A percentile compares a stretch with the other conserved stretches of the same genome.
phyloP scores from a whole-genome alignment of 148 eudicot species.

The Cornus kousa region DNA sequence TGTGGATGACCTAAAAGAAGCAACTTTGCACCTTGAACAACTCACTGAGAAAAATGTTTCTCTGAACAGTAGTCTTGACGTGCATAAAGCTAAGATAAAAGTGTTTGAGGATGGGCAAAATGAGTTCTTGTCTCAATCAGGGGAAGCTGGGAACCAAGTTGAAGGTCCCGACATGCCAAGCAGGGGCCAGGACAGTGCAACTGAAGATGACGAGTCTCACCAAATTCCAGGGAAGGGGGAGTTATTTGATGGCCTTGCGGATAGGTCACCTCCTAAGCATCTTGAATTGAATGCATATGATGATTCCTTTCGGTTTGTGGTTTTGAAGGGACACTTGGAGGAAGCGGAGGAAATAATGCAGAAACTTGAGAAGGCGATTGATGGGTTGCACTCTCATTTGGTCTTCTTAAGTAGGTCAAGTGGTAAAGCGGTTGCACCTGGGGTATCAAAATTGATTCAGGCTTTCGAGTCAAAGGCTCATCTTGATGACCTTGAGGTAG shows the following conservation, averaged over 20 bases:
- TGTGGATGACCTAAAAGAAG: constrained; percentile 53
- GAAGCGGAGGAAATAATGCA: constrained; percentile 49
- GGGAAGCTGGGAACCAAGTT: constrained; percentile 21
- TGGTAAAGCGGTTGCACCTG: constrained; percentile 47
- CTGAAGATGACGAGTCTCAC: constrained; percentile 22
- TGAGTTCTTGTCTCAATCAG: constrained; percentile 30
- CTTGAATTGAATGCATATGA: constrained; percentile 27
- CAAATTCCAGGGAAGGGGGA: constrained; percentile 15
- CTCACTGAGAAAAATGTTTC: constrained; percentile 53
- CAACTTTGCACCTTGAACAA: constrained; percentile 48
- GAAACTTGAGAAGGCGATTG: constrained; percentile 59
- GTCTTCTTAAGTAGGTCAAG: constrained; percentile 40
- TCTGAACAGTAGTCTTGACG: constrained; percentile 42
- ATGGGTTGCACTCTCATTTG: constrained; percentile 53
- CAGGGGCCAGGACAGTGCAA: constrained; percentile 10
- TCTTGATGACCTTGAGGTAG: constrained; percentile 46
- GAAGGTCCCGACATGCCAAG: constrained; percentile 14
- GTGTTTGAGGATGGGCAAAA: constrained; percentile 27
- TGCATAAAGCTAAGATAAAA: constrained; percentile 34
- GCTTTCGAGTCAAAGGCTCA: constrained; percentile 76
- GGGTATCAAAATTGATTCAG: constrained; percentile 76
- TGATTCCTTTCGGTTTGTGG: constrained; percentile 33
- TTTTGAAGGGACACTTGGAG: constrained; percentile 47
- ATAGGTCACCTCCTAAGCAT: constrained; percentile 17
- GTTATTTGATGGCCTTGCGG: constrained; percentile 13